Base-by-base conservation (phyloP, 148 eudicot genomes). In the Fagopyrum tataricum region DNA sequence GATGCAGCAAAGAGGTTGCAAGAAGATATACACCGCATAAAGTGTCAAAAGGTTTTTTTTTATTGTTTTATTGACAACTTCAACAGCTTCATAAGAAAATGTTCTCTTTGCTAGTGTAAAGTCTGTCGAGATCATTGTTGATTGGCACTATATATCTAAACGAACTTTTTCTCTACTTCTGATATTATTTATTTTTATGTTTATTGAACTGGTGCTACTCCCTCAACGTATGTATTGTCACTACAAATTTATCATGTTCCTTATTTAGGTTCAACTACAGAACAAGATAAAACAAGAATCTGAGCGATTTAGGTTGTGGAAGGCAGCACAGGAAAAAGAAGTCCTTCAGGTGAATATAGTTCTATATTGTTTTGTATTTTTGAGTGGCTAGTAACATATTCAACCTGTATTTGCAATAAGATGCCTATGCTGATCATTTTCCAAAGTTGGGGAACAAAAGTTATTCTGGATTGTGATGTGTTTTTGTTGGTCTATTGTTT, bases 271-370 rank as follows among this genome's bases (percentile, higher is more conserved):
- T 80, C 94, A 90, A 87, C 79, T 96, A 42, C 99, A 96, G 81
- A 89, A 92, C 78, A 96, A 96, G 80, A 92, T 96, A 17, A 96
- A 96, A 82, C 99, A 90, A 76, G 99, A 96, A 78, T 96, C 99
- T 47, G 99, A 96, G 73, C 99, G 92, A 76, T 96, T 96, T 75
- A 87, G 99, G 72, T 72, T 74, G 74, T 96, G 99, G 99, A 96
- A 96, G 82, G 95, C 96, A 39, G 82, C 89, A 49, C 81, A 97
- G 66, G 99, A 96, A 76, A 96, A 96, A 71, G 99, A 96, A 85
- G 96, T 96, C 61, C 94, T 96, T 82, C 99, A 96, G 97, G 99
- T 96, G 77, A 52, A 74, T 43, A 24, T 26, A 26, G 12, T 61
- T 46, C 49, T 8, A 31, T 31, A 31, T 31, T 31, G 37, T 1